Evolutionary conservation across 176 grass and related monocot genomes (phyloP).

Genomic region (Themeda triandra): DNA sequence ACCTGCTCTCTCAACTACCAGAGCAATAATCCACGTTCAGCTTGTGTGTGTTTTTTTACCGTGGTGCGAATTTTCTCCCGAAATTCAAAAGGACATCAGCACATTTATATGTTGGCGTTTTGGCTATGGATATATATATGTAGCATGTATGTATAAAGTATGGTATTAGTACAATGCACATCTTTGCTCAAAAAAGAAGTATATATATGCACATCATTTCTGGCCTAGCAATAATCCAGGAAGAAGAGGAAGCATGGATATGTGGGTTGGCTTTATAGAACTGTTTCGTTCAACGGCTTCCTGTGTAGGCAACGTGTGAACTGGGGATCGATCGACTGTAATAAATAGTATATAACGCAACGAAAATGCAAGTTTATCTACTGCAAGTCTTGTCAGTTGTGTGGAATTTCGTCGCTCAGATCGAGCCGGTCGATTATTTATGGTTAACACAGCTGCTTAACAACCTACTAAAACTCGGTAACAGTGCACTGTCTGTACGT

Average conservation of each 20-base stretch:
- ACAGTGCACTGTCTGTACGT: not conserved
- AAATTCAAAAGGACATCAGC: not conserved
- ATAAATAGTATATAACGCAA: no score
- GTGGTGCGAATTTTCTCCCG: not conserved
- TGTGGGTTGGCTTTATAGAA: no score
- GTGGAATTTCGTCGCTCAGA: not conserved
- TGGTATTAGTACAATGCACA: no score
- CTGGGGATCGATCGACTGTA: no score
- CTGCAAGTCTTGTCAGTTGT: not conserved
- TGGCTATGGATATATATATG: not conserved
- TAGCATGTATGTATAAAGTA: no score
- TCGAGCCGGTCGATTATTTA: not conserved
- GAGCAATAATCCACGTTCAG: not conserved
- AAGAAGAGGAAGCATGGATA: no score
- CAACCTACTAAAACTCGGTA: no score
- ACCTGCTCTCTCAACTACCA: not conserved
- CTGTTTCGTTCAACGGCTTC: no score
- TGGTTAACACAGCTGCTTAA: not conserved
- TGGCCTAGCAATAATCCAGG: not conserved
- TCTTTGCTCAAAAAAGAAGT: no score
- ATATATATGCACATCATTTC: not conserved
- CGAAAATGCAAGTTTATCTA: not conserved
- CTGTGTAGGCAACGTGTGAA: no score
- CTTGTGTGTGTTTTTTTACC: not conserved
- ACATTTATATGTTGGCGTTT: not conserved